Base-by-base conservation (phyloP, 192 early-diverging fungal genomes). In the Coemansia interrupta region DNA sequence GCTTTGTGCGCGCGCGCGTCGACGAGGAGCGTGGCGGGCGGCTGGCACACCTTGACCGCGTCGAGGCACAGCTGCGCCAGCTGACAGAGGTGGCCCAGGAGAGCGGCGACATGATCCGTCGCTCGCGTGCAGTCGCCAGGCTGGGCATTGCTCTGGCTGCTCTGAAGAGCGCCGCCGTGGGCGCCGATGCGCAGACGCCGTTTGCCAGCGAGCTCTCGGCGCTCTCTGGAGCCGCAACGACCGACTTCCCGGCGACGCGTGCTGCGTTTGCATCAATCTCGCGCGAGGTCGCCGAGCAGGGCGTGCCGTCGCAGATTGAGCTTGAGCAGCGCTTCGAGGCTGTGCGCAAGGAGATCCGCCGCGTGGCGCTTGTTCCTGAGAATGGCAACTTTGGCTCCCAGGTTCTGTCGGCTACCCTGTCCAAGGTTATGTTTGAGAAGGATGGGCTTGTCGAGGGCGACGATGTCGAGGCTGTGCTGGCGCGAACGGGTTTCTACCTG, bases 21-120 rank as follows among this genome's bases (percentile, higher is more conserved):
- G 95, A 98, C 56, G 80, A 89, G 45, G 95, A 98, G 80, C 88
- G 95, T 55, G 85, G 84, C 18, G 92, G 92, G 14, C 89, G 95
- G 15, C 75, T 98, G 56, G 91, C 90, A 8, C 82, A 86, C 36
- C 66, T 98, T 42, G 92, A 95, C 67, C 83, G 89, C 49, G 83
- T 98, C 45, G 83, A 83, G 54, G 63, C 86, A 18, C 89, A 91
- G 65, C 69, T 93, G 22, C 87, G 87, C 62, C 75, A 87, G 38
- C 81, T 98, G 23, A 87, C 89, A 54, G 68, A 81, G 45, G 73
- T 88, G 58, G 76, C 83, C 5, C 59, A 88, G 46, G 71, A 87
- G 20, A 89, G 87, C 51, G 87, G 86, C 9, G 85, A 88, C 18
- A 70, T 76, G 43, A 81, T 91, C 55, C 83, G 88, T 46, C 72